These are phyloP conservation scores for Trichophaea hybrida DNA, from an alignment of 2,329 filamentous ascomycete species.

Conservation along the genomic window DNA sequence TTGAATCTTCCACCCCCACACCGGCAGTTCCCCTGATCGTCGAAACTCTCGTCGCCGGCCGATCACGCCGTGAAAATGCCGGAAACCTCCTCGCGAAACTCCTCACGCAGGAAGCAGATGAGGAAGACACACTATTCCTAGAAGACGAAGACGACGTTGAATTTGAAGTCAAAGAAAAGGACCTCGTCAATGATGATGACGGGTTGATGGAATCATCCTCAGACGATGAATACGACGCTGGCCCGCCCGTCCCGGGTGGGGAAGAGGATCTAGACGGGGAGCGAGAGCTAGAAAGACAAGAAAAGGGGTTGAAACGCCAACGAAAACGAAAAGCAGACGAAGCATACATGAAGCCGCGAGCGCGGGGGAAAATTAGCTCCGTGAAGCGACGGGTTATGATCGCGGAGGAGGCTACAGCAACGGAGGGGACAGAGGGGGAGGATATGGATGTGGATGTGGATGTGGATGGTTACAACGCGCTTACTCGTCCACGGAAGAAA, in stretches of 20 bases:
- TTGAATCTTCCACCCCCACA: not conserved
- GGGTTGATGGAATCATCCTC: slow-evolving; percentile 75
- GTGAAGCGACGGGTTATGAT: slow-evolving; percentile 9
- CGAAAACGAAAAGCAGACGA: slow-evolving; percentile 75
- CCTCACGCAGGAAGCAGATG: slow-evolving; percentile 55
- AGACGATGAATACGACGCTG: slow-evolving; percentile 65
- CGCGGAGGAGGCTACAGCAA: slow-evolving; percentile 22
- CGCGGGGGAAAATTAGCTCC: slow-evolving; percentile 47
- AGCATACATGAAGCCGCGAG: slow-evolving; percentile 45
- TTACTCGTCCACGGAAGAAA: slow-evolving; percentile 47
- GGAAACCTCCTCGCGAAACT: slow-evolving; percentile 72
- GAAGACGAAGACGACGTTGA: slow-evolving; percentile 55
- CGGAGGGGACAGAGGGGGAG: slow-evolving; percentile 21
- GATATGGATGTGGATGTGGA: slow-evolving; percentile 18
- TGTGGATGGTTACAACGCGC: slow-evolving; percentile 29
- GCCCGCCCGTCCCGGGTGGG: slow-evolving; percentile 36
- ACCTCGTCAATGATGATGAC: slow-evolving; percentile 52
- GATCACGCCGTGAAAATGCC: slow-evolving; percentile 63
- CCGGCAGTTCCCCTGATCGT: slow-evolving; percentile 28
- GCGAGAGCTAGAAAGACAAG: slow-evolving; percentile 55
- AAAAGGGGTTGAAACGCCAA: slow-evolving; percentile 49
- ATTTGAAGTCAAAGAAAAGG: slow-evolving; percentile 38
- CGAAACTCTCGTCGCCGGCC: slow-evolving; percentile 59
- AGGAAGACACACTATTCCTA: slow-evolving; percentile 52
- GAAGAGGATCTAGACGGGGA: slow-evolving; percentile 61